A percentile compares a stretch with the other conserved stretches of the same genome.
These are phyloP conservation scores for Daldinia sp. DNA, from an alignment of 2,329 filamentous ascomycete species.

Conservation along the genomic window DNA sequence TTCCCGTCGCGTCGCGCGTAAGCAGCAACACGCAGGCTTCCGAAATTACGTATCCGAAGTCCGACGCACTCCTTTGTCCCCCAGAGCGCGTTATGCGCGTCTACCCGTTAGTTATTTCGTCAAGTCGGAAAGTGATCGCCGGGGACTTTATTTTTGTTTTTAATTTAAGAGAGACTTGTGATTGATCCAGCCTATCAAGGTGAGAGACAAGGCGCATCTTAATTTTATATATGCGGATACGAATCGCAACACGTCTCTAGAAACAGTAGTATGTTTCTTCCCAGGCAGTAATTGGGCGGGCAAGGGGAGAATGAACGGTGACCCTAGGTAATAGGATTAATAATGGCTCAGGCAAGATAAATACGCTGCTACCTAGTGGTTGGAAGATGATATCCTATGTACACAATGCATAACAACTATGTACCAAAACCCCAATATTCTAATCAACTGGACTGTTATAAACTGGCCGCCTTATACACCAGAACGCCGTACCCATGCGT, in stretches of 20 bases:
- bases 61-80: neutral
- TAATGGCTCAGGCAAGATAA: too few species aligned
- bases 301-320: too few species aligned
- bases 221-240: too few species aligned
- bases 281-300: too few species aligned
- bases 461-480: conserved; percentile 5
- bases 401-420: neutral
- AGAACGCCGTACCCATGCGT: conserved; percentile 23
- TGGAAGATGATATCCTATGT: conserved; percentile 1
- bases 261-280: too few species aligned
- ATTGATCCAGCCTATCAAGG: too few species aligned
- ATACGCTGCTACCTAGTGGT: neutral
- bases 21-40: conserved; percentile 3
- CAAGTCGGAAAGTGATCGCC: neutral
- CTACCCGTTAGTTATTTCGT: neutral
- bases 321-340: too few species aligned
- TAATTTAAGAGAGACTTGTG: too few species aligned
- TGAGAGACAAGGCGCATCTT: too few species aligned
- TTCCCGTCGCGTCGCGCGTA: conserved; percentile 1
- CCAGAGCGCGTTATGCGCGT: neutral
- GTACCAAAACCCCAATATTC: neutral
- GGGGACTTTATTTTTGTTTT: too few species aligned
- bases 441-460: neutral
- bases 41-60: neutral
- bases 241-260: too few species aligned